Conservation (phyloP, 2,329 filamentous ascomycete species). For the Botrytis medusae region DNA sequence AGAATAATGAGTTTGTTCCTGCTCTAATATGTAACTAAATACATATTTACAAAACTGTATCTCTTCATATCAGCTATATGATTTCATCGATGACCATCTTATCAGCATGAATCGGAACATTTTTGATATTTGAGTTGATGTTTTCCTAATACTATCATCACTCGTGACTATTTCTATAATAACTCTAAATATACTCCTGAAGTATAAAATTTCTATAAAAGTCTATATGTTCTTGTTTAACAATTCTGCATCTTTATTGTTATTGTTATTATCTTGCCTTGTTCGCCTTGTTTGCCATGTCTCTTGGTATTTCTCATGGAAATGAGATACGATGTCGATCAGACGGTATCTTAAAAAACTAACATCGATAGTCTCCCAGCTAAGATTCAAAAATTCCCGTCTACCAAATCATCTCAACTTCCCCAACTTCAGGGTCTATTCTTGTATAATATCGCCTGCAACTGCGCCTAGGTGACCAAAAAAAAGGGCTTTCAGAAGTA, state of each 20-base stretch:
- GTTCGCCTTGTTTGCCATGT: not conserved
- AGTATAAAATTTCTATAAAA: not conserved
- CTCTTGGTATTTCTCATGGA: not conserved
- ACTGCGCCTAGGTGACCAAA: not conserved
- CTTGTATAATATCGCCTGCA: conserved; percentile 7
- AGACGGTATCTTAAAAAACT: not conserved
- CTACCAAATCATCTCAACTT: not conserved
- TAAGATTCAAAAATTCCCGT: not conserved
- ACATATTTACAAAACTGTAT: not conserved
- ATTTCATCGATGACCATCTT: not conserved
- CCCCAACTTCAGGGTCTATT: not conserved
- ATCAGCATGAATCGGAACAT: not conserved
- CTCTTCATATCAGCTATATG: not conserved
- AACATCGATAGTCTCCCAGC: conserved; percentile 5
- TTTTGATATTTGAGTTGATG: not conserved
- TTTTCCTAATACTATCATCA: not conserved
- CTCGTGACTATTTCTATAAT: not conserved
- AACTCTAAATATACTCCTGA: not conserved
- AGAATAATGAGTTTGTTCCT: not conserved
- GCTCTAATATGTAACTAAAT: not conserved
- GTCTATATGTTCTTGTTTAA: not conserved
- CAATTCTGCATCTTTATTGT: not conserved
- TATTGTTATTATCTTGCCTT: not conserved
- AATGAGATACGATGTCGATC: conserved; percentile 10
- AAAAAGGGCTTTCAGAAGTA: not conserved